Base-by-base conservation (phyloP, 805 yeast species). In the Sungouiella thailandica region DNA sequence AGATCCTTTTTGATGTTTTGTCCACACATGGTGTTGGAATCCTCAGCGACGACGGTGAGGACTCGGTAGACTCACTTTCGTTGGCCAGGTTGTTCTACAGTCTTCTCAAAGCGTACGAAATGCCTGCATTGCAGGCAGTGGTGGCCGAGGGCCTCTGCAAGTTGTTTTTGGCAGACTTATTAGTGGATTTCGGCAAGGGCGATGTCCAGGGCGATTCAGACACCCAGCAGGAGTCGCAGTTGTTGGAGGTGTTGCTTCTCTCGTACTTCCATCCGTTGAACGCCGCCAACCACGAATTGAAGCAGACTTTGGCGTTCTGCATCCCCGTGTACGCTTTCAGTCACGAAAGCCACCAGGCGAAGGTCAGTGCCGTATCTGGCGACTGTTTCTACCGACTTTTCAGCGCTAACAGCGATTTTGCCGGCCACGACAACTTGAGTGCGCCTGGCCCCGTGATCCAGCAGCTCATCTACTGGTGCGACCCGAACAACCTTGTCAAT, bases 131-230 rank as follows among this genome's bases (percentile, higher is more conserved):
- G 13, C 96, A 86, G 53, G 79, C 90, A 0, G 68, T 78, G 1
- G 83, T 90, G 7, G 95, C 90, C 0, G 95, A 86, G 50, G 94
- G 95, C 0, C 62, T 89, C 17, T 84, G 89, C 49, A 89, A 90
- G 60, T 62, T 90, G 32, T 77, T 80, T 46, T 65, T 93, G 34
- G 83, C 90, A 11, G 94, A 83, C 43, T 72, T 84, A 14, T 69
- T 88, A 36, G 72, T 68, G 5, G 88, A 83, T 49, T 47, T 47
- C 29, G 51, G 51, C 2, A 37, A 43, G 12, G 44, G 36, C 9
- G 43, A 39, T 10, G n/a, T 32, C 2, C 23, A 41, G 3, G 50
- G 44, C 7, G 47, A 41, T 8, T 46, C 49, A 5, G 58, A 49
- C 19, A 44, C 41, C 36, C 61, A 53, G 44, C 52, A 54, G 14